Conservation (phyloP, 2,329 filamentous ascomycete genomes). For the Trichoderma semiorbis region DNA sequence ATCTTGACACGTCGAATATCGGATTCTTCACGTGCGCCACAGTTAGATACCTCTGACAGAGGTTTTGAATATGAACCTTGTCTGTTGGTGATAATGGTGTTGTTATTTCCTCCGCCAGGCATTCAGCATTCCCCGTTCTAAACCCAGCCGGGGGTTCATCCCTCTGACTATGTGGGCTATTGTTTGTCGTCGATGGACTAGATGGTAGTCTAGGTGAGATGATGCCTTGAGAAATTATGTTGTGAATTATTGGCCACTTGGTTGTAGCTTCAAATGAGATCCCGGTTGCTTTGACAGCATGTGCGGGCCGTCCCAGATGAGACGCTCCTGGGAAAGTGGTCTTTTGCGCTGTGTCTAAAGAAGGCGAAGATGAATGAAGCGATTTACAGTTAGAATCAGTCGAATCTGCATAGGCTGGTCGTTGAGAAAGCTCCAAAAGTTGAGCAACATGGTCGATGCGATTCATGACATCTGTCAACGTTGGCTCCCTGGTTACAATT, state of each 20-base stretch:
- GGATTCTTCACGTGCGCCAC: background rate
- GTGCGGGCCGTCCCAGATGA: background rate
- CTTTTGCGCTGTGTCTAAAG: background rate
- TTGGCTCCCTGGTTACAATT: background rate
- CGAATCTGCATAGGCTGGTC: background rate
- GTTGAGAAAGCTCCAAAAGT: background rate
- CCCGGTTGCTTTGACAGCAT: background rate
- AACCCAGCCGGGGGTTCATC: background rate
- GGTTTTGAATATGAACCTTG: background rate
- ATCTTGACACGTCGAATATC: background rate
- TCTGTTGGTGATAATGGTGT: background rate
- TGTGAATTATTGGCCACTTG: background rate
- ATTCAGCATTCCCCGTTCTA: background rate
- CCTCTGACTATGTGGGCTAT: background rate
- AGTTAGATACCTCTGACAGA: background rate
- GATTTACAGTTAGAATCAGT: background rate
- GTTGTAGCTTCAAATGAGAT: background rate
- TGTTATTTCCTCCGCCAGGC: background rate
- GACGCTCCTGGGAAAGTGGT: background rate
- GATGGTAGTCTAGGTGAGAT: background rate
- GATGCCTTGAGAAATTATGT: background rate
- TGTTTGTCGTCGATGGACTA: background rate
- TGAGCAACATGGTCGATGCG: background rate
- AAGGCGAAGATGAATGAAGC: background rate
- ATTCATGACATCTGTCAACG: background rate